These are phyloP conservation scores for Neofusicoccum cordaticola DNA, from an alignment of 2,329 filamentous ascomycete genomes.

Conservation along the genomic window DNA sequence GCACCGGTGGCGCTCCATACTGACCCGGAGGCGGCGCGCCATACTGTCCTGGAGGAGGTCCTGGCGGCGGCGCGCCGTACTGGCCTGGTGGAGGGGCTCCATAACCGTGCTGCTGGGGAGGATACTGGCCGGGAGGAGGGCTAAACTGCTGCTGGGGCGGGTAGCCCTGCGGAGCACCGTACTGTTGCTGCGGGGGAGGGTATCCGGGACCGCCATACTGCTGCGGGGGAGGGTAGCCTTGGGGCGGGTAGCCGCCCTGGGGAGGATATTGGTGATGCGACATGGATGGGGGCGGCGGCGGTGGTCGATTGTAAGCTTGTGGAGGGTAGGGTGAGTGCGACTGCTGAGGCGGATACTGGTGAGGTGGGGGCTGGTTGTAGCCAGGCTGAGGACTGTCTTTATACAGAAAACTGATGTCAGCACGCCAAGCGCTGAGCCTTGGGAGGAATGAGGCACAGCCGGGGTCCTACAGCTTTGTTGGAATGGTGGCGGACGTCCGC, in stretches of 20 bases:
- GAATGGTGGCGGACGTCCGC: constrained; percentile 28
- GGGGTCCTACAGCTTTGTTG: constrained; percentile 30
- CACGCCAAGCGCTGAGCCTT: constrained; percentile 20
- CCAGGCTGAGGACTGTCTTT: constrained; percentile 17
- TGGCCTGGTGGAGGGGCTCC: constrained; percentile 27
- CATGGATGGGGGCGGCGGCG: constrained; percentile 6
- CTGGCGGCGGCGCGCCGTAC: constrained; percentile 37
- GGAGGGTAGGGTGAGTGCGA: constrained; percentile 30
- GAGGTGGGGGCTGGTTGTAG: constrained; percentile 16
- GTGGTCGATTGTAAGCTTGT: constrained; percentile 18
- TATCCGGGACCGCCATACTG: constrained; percentile 13
- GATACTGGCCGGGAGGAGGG: constrained; percentile 21
- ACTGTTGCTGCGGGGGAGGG: constrained; percentile 1
- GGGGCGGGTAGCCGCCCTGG: constrained; percentile 29
- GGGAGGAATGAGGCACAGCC: neutral
- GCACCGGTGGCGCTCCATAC: constrained; percentile 41
- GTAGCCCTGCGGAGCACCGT: constrained; percentile 25
- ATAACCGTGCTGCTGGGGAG: constrained; percentile 37
- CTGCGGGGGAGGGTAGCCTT: constrained; percentile 30
- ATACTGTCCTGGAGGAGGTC: constrained; percentile 22
- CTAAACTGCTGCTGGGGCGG: constrained; percentile 19
- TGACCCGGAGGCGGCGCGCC: constrained; percentile 23
- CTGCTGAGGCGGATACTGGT: neutral
- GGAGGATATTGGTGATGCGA: constrained; percentile 30
- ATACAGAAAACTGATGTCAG: constrained; percentile 17